Conservation (phyloP, 805 yeast genomes). For the Starmerella cellae region DNA sequence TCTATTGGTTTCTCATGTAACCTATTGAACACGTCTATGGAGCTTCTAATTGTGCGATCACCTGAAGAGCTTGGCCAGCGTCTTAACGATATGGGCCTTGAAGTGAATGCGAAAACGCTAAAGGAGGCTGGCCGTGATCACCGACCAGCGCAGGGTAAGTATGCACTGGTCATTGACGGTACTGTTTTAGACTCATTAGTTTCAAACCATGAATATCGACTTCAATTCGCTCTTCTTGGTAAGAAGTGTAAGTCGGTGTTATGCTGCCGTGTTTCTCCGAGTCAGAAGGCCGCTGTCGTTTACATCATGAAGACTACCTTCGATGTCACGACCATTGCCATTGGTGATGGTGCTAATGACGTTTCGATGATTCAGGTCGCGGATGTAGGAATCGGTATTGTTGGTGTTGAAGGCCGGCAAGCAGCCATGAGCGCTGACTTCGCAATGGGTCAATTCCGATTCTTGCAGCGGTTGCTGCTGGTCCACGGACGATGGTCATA, state of each 20-base stretch:
- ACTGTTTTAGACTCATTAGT: slow-evolving; percentile 41
- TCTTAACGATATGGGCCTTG: slow-evolving; percentile 34
- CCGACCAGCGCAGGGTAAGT: slow-evolving; percentile 43
- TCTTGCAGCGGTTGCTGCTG: slow-evolving; percentile 46
- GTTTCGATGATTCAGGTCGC: slow-evolving; percentile 84
- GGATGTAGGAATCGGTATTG: slow-evolving; percentile 73
- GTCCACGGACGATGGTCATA: slow-evolving; percentile 84
- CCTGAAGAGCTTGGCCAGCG: slow-evolving; percentile 37
- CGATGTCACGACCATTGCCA: slow-evolving; percentile 63
- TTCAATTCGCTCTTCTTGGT: slow-evolving; percentile 54
- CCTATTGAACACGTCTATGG: slow-evolving; percentile 53
- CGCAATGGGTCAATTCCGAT: slow-evolving; percentile 69
- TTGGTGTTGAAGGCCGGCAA: slow-evolving; percentile 77
- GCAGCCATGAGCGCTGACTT: slow-evolving; percentile 81
- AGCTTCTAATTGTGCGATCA: slow-evolving; percentile 33
- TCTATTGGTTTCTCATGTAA: slow-evolving; percentile 73
- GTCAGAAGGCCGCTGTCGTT: slow-evolving; percentile 69
- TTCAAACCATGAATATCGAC: slow-evolving; percentile 26
- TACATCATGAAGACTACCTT: slow-evolving; percentile 48
- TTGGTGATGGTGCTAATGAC: slow-evolving; percentile 81
- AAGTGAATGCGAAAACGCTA: slow-evolving; percentile 32
- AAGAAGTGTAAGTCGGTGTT: slow-evolving; percentile 67
- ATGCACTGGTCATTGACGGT: slow-evolving; percentile 61
- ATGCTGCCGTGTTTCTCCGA: slow-evolving; percentile 74
- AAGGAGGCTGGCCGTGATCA: slow-evolving; percentile 46